Evolutionary conservation across 352 stramenopile species (phyloP), one percentile per base, ranked within the genome.

Genomic region (Proteromonas lacertae): DNA sequence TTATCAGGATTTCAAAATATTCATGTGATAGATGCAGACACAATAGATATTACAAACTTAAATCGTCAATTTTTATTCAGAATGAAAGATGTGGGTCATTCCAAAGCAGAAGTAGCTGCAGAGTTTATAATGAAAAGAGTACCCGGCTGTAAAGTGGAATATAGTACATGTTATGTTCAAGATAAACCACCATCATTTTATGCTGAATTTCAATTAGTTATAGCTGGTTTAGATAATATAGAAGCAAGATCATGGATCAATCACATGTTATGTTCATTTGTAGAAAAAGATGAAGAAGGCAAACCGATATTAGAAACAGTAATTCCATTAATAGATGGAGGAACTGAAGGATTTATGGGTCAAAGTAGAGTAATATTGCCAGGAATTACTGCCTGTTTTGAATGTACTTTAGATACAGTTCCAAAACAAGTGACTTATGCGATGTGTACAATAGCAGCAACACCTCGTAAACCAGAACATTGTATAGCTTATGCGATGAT

Each of bases 11-110:
- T 42, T 4, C 24, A 2, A 3, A 64, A 92, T 42, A 80, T 96
- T 25, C 55, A 90, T 46, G 82, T 93, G 31, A 87, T 92, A 44
- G 41, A 58, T 42, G 23, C 55, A 55, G 69, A 93, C 59, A 86
- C 73, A 7, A 93, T 95, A 50, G 79, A 95, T 45, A 69, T 95
- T 30, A 91, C 74, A 18, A 95, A 95, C 50, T 57, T 95, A 23
- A 95, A 95, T 55, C 68, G 79, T 2, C 81, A 95, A 52, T 95
- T 95, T 48, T 50, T 95, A 9, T 95, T 95, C 49, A 67, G 79
- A 1, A 50, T 33, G 21, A 55, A 52, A 28, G 49, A 56, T 35
- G 47, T 56, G 12, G 49, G 49, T n/a, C 14, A 42, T 8, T 26
- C 42, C 4, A 56, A 57, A 29, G 46, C 53, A 19, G 36, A 32